Conservation (phyloP, 495 filamentous ascomycete genomes). For the Lineolata rhizophorae region DNA sequence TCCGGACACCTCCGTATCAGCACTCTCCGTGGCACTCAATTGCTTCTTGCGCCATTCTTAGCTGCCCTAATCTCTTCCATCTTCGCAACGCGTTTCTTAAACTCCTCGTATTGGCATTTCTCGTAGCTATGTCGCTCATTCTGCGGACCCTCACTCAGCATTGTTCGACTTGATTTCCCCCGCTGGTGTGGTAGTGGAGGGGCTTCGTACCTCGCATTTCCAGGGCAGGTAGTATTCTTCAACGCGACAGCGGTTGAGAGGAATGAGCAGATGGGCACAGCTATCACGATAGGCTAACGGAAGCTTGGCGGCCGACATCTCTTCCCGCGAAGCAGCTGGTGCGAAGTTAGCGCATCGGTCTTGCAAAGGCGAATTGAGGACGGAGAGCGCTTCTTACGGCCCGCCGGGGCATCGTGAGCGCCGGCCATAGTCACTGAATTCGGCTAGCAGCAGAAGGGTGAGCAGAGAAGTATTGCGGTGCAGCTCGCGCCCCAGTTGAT, state of each 20-base stretch:
- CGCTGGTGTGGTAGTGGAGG: neutral
- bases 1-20: neutral
- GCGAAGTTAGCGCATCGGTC: too few relatives aligned
- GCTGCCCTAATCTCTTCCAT: slow-evolving; percentile 87
- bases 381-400: too few relatives aligned
- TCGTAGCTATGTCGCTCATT: slow-evolving; percentile 92
- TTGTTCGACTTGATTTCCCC: neutral
- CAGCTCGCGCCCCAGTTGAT: too few relatives aligned
- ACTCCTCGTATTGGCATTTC: slow-evolving; percentile 97
- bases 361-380: too few relatives aligned
- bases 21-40: slow-evolving; percentile 29
- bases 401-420: too few relatives aligned
- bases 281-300: slow-evolving; percentile 83
- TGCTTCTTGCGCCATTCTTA: slow-evolving; percentile 74
- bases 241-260: slow-evolving; percentile 81
- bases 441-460: too few relatives aligned
- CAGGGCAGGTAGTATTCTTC: slow-evolving; percentile 88
- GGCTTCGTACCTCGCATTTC: slow-evolving; percentile 73
- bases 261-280: slow-evolving; percentile 84
- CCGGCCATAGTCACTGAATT: too few relatives aligned
- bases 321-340: slow-evolving; percentile 49
- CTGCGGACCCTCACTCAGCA: too few relatives aligned
- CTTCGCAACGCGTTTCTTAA: slow-evolving; percentile 94
- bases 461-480: too few relatives aligned
- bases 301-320: slow-evolving; percentile 79